phyloP scores from a whole-genome alignment of 306 rosid species.

The Vigna nakashimae region DNA sequence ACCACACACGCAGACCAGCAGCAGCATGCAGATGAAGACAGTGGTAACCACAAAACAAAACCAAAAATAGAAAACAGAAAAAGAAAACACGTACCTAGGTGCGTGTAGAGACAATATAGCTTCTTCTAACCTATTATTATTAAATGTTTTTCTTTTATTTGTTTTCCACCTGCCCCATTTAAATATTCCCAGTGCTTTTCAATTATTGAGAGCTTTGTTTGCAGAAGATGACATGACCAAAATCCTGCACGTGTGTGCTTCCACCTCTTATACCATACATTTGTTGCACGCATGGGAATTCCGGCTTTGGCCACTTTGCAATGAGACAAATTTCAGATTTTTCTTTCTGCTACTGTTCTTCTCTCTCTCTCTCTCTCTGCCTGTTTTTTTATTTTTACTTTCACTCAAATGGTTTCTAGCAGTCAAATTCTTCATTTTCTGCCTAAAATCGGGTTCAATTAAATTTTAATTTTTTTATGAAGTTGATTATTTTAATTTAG shows the following conservation, averaged over 20 bases:
- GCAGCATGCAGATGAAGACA: slow-evolving; percentile 39
- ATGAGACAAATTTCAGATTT: slow-evolving; percentile 40
- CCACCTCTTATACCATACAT: slow-evolving; percentile 29
- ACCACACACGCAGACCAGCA: slow-evolving; percentile 12
- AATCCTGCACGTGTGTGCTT: slow-evolving; percentile 43
- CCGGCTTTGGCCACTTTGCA: not conserved
- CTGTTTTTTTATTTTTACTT: not conserved
- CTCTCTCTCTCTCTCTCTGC: no score
- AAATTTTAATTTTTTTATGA: no score
- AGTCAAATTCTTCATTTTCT: no score
- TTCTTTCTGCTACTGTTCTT: not conserved
- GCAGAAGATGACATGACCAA: slow-evolving; percentile 31
- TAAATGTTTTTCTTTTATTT: no score
- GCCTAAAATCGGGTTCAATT: no score
- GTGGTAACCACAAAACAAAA: not conserved
- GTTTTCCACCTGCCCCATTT: not conserved
- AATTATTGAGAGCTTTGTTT: slow-evolving; percentile 33
- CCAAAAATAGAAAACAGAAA: not conserved
- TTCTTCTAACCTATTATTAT: not conserved
- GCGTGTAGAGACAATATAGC: not conserved
- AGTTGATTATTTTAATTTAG: no score
- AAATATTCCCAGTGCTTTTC: slow-evolving; percentile 9
- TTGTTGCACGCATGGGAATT: slow-evolving; percentile 41
- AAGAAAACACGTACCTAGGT: not conserved
- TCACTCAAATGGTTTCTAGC: not conserved